Evolutionary conservation across 2,329 filamentous ascomycete genomes (phyloP), one percentile per base, ranked within the genome.

Genomic region (Ascochyta lentis): DNA sequence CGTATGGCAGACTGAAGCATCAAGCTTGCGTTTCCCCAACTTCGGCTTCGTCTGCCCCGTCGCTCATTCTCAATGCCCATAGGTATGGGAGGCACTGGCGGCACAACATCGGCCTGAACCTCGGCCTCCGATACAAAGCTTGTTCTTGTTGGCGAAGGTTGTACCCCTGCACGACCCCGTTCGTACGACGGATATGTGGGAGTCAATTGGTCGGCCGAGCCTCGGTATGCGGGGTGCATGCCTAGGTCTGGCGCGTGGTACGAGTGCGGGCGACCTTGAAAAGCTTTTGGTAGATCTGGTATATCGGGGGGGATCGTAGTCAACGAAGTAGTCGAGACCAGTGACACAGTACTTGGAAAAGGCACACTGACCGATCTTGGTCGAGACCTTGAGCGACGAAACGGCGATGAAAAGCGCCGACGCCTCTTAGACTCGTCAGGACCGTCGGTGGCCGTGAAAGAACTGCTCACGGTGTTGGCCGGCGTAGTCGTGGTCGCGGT

Each of bases 201-300:
- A 24, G 40, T 46, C 44, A 47, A 65, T 60, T 50, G 63, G 46
- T 39, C 55, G 27, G 37, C 42, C n/a, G 53, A 53, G 22, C 43
- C 53, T 39, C 19, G 56, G 58, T 39, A 51, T 49, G 42, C 62
- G 56, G 13, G 65, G 59, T 12, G 59, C 43, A 34, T 63, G 54
- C 72, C 70, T 69, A 26, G 61, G 63, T 48, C 72, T 63, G 68
- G 73, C 3, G 68, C 69, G 56, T 71, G 65, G 46, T 63, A 74
- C 3, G 72, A 72, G 51, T 69, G 61, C n/a, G 67, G 67, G 10
- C 54, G 54, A 26, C 13, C 34, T n/a, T 50, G 48, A 13, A 57
- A 57, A 22, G 54, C 49, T 33, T 57, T 57, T 15, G 54, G 54
- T 27, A 57, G 13, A 8, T 53, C 44, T 26, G 48, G 40, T 9